Conservation (phyloP, 495 filamentous ascomycete species). For the Penicillium longicatenatum region DNA sequence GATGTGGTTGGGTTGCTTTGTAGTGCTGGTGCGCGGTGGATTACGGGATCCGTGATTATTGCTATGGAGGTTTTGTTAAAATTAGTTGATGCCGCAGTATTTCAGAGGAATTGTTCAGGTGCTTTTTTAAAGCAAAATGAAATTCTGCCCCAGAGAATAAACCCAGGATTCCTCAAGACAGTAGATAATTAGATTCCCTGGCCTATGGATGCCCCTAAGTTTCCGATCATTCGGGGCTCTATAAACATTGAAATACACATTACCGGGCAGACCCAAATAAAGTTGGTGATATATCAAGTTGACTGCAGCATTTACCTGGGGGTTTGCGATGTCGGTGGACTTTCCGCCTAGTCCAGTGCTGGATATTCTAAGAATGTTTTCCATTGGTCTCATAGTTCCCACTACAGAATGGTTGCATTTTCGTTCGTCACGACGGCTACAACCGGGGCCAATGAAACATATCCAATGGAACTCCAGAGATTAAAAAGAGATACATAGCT, state of each 20-base stretch:
- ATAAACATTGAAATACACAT: no score
- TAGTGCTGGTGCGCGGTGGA: conserved; percentile 1
- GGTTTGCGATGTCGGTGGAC: no score
- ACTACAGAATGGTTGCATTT: not conserved
- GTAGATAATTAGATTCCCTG: no score
- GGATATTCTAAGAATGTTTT: no score
- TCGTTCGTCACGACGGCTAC: not conserved
- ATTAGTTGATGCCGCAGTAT: not conserved
- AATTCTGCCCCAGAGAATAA: not conserved
- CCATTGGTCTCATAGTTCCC: no score
- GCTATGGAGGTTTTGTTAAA: not conserved
- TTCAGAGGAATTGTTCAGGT: not conserved
- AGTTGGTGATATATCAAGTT: no score
- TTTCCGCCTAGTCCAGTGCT: no score
- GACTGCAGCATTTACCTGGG: no score
- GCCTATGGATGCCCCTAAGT: no score
- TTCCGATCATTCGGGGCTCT: no score
- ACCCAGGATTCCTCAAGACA: no score
- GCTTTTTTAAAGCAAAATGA: not conserved
- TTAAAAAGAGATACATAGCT: not conserved
- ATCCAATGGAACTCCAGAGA: not conserved
- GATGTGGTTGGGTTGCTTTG: conserved; percentile 4
- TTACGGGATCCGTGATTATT: not conserved
- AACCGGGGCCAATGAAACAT: not conserved
- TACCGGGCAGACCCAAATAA: no score